These are phyloP conservation scores for Fraxinus dipetala DNA, from an alignment of 305 asterid genomes.

Conservation along the genomic window DNA sequence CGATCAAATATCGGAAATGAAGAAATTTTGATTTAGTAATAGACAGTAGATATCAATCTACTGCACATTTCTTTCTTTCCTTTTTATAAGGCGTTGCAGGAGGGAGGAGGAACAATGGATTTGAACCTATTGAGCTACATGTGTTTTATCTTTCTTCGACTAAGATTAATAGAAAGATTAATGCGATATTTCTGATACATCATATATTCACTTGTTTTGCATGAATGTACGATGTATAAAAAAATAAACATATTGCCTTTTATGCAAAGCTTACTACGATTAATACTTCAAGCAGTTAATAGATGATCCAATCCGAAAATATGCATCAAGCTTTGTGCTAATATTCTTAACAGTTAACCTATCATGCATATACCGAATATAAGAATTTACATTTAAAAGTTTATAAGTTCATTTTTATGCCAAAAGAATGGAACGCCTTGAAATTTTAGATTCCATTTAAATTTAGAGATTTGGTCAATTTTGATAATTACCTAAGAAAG, in stretches of 20 bases:
- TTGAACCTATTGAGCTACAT: not conserved
- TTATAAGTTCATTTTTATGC: not conserved
- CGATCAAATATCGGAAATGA: not conserved
- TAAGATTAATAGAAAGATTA: not conserved
- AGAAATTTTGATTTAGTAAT: not conserved
- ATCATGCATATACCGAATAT: not conserved
- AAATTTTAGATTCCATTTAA: not conserved
- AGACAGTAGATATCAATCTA: not conserved
- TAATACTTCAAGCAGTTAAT: not conserved
- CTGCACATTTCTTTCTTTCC: not conserved
- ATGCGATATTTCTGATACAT: not conserved
- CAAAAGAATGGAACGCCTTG: not conserved
- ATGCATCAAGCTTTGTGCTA: not conserved
- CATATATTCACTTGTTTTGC: not conserved
- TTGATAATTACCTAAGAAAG: not conserved
- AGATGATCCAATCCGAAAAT: not conserved
- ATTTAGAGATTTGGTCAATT: not conserved
- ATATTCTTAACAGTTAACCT: not conserved
- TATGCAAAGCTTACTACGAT: not conserved
- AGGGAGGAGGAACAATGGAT: conserved; percentile 1
- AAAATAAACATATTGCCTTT: not conserved
- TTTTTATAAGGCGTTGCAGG: not conserved
- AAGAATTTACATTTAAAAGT: not conserved
- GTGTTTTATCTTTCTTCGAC: not conserved
- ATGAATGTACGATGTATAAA: not conserved